Evolutionary conservation across 2,329 filamentous ascomycete genomes (phyloP), one percentile per base, ranked within the genome.

Genomic region (Cladosporium sp.): DNA sequence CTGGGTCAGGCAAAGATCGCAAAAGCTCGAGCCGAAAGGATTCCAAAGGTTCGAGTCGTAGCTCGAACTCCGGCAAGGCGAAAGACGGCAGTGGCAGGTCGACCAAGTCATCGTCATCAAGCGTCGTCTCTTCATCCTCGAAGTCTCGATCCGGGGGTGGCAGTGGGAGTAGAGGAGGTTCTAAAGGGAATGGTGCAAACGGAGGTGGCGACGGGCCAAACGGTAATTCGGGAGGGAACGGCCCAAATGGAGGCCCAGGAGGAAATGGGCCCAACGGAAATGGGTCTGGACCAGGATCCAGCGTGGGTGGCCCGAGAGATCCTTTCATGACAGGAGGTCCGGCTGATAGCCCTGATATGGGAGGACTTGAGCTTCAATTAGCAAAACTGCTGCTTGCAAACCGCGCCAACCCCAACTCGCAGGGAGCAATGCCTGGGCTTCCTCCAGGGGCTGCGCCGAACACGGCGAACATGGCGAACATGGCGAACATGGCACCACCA

Each of bases 321-420:
- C 36, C 34, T 28, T 26, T 41, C 30, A 28, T 30, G 14, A 5
- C n/a, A n/a, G 52, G 52, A 55, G 30, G 30, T 3, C 18, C 52
- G n/a, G 36, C 34, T 12, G 28, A 34, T 14, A 41, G 38, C 7
- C 34, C 24, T 11, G 57, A 59, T 21, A 59, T 44, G 34, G 38
- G 57, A 15, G 38, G 36, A 30, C 26, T 59, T 11, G 34, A 59
- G 28, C 36, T 59, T 2, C 57, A 44, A 32, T n/a, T 59, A n/a
- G 57, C 57, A 28, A 59, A 59, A 41, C 26, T 59, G 14, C 36
- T 59, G 18, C 34, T 59, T 7, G 57, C 57, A 3, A 59, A 59
- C 26, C 57, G 57, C 26, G 57, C 55, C 55, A 59, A 59, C n/a
- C 34, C 55, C 14, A 41, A 59, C 18, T 24, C 15, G 3, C 38